Base-by-base conservation (phyloP, 2,329 filamentous ascomycete genomes). In the Colletotrichum eremochloae region DNA sequence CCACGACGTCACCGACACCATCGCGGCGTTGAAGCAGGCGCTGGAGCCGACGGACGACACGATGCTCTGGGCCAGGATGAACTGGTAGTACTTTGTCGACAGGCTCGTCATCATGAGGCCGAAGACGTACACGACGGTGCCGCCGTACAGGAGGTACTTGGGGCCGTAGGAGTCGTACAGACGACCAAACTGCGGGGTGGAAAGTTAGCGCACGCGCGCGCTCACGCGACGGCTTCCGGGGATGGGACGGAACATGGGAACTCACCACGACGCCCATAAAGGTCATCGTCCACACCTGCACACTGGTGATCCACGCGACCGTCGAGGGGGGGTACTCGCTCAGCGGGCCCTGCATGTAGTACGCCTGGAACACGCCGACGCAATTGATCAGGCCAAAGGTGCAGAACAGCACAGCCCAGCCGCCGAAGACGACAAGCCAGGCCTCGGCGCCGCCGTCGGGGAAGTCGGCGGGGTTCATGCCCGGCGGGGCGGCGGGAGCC, bases 91-190 rank as follows among this genome's bases (percentile, higher is more conserved):
- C 60, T 82, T 61, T 2, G 75, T 79, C 5, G 82, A 81, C 12
- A 92, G 81, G 20, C 86, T 89, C 0, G 87, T 84, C 89, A 92
- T 91, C 89, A 92, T 91, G 24, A 92, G 80, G 33, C 89, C 88
- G 57, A 92, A 88, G 73, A 92, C 84, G 78, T 91, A 89, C 69
- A 87, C 78, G 71, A 91, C 75, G 5, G 85, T 86, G 40, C 90
- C 90, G 63, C 81, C 75, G 24, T 86, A 73, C 18, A 92, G 81
- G 5, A 93, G 82, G 71, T 84, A 87, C 50, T 85, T 85, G 0
- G 92, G 90, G 1, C 92, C 92, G 74, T 89, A 88, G 74, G 84
- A 88, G 79, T 94, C 92, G 75, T 89, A 93, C 14, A 92, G 58
- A 52, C 87, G 88, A 1, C 92, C 92, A 63, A 83, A 90, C 69